A percentile compares a stretch with the other conserved stretches of the same genome.
These are phyloP conservation scores for Myxozyma kluyveri DNA, from an alignment of 805 yeast genomes.

Conservation along the genomic window DNA sequence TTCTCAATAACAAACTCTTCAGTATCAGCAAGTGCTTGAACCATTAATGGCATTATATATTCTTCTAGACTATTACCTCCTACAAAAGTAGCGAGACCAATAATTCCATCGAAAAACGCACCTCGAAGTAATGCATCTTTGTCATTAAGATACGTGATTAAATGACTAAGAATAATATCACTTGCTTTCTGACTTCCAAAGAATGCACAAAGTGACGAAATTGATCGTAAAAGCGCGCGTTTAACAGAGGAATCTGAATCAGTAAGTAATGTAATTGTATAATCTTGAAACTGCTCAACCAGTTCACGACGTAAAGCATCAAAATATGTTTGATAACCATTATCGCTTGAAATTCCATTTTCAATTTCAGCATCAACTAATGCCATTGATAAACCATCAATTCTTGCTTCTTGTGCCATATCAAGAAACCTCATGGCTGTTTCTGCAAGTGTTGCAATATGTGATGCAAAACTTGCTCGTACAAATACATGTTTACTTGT, in stretches of 20 bases:
- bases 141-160: conserved; percentile 88
- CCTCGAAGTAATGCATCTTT: conserved; percentile 63
- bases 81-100: conserved; percentile 71
- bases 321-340: conserved; percentile 29
- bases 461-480: conserved; percentile 65
- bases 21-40: conserved; percentile 72
- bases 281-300: conserved; percentile 57
- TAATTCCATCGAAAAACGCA: conserved; percentile 67
- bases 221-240: conserved; percentile 63
- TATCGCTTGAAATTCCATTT: conserved; percentile 37
- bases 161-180: conserved; percentile 82
- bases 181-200: conserved; percentile 86
- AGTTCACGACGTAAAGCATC: conserved; percentile 46
- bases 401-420: conserved; percentile 47
- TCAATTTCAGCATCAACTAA: conserved; percentile 48
- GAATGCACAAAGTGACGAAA: conserved; percentile 73
- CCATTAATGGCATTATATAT: conserved; percentile 76
- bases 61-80: conserved; percentile 84
- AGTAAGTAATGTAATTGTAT: conserved; percentile 64
- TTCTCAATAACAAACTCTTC: conserved; percentile 78
- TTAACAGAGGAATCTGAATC: conserved; percentile 67
- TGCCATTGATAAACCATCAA: conserved; percentile 30
- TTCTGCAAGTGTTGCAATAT: conserved; percentile 69
- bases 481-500: conserved; percentile 47
- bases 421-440: conserved; percentile 63